phyloP scores from a whole-genome alignment of 2,329 filamentous ascomycete species.

The Fusarium goolgardi region DNA sequence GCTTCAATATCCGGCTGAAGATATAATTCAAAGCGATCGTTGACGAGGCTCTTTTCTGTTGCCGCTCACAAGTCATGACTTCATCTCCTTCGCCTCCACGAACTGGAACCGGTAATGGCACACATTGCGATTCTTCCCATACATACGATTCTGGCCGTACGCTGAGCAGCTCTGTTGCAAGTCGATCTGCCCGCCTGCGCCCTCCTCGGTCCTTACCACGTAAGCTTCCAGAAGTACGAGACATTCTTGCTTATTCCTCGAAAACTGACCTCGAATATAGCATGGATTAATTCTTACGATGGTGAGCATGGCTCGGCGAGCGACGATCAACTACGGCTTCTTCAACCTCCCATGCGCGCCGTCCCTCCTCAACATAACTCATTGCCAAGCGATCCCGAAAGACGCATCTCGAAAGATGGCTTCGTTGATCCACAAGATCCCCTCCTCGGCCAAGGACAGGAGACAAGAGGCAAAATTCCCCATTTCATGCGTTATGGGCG shows the following conservation, averaged over 20 bases:
- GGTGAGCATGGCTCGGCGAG: conserved; percentile 53
- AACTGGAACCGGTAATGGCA: conserved; percentile 38
- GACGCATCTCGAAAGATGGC: conserved; percentile 62
- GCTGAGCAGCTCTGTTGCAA: conserved; percentile 37
- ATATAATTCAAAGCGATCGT: conserved; percentile 22
- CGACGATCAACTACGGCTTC: conserved; percentile 55
- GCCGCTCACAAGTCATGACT: conserved; percentile 41
- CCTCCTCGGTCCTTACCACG: conserved; percentile 46
- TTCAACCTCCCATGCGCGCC: conserved; percentile 55
- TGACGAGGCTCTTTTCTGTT: conserved; percentile 5
- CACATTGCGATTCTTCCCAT: conserved; percentile 37
- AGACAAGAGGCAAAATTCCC: conserved; percentile 55
- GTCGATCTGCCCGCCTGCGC: conserved; percentile 35
- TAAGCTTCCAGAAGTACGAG: conserved; percentile 24
- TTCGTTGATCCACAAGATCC: conserved; percentile 58
- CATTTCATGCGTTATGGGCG: conserved; percentile 62
- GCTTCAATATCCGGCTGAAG: conserved; percentile 39
- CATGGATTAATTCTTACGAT: conserved; percentile 64
- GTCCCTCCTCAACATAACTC: conserved; percentile 58
- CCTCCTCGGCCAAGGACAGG: conserved; percentile 51
- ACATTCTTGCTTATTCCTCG: neutral
- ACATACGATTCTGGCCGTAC: conserved; percentile 41
- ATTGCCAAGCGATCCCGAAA: conserved; percentile 53
- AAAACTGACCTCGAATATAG: conserved; percentile 39
- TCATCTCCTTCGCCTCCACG: conserved; percentile 44